Evolutionary conservation across 768 basidiomycete genomes (phyloP), one percentile per base, ranked within the genome.

Genomic region (Kwoniella sp.): DNA sequence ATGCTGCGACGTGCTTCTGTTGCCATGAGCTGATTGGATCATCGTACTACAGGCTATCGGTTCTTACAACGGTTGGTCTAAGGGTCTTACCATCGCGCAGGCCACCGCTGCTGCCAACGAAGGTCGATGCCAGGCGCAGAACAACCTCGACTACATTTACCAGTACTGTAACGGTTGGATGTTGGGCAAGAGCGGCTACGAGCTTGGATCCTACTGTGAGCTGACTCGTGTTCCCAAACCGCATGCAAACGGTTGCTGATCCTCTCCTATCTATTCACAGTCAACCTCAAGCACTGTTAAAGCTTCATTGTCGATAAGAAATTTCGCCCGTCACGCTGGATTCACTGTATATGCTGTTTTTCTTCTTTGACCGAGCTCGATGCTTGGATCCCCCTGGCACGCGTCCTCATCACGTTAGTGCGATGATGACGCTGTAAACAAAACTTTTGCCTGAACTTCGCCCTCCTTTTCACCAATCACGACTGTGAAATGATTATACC

Each of bases 141-240:
- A 90, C 76, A 92, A 92, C 81, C 83, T 90, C 52, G 91, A 92
- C 81, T 93, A 93, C 64, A 56, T 74, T 5, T 56, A 54, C 57
- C 75, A 77, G 52, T 67, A 68, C 54, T 55, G 60, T 54, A 77
- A 77, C 61, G 73, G 72, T 15, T 78, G 77, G 77, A 71, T 75
- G 65, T 73, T 73, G 55, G 68, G 64, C 40, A 75, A 73, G 64
- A 65, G 69, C 52, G 74, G 71, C 5, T 61, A 71, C 60, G 58
- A 53, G 17, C 53, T 76, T 19, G 76, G 76, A 8, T 22, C 62
- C 30, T 76, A 72, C 57, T 68, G 75, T 77, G 44, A 67, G 75
- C 70, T 7, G 9, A 51, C 13, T 25, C 5, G 26, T 29, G 4
- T 29, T 19, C 2, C 30, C 10, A 53, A 8, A 9, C 1, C 19